These are phyloP conservation scores for Platanus orientalis DNA, from an alignment of 164 flowering plant genomes.

Conservation along the genomic window DNA sequence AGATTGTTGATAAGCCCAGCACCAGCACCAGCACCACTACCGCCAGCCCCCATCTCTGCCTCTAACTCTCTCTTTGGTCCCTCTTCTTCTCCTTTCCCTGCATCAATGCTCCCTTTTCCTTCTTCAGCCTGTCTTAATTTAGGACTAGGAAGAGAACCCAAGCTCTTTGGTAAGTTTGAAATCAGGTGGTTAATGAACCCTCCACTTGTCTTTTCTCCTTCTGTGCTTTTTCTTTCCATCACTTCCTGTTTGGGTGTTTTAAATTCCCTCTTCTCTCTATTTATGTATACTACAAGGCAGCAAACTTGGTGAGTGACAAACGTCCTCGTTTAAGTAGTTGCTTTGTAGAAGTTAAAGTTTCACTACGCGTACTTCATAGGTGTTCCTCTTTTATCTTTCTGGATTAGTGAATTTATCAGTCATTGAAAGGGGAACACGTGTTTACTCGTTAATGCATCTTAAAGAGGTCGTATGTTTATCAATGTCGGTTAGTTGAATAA, in stretches of 20 bases:
- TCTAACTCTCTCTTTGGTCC: background rate
- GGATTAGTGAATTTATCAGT: too few species aligned
- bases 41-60: background rate
- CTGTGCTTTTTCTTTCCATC: slow-evolving; percentile 18
- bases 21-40: too few species aligned
- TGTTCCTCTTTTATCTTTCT: too few species aligned
- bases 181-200: slow-evolving; percentile 27
- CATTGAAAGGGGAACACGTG: too few species aligned
- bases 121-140: slow-evolving; percentile 5
- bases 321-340: too few species aligned
- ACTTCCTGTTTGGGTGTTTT: slow-evolving; percentile 17
- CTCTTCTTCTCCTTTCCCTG: background rate
- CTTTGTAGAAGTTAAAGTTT: background rate
- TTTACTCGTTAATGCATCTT: too few species aligned
- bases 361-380: too few species aligned
- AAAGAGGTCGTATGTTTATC: too few species aligned
- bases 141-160: too few species aligned
- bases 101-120: slow-evolving; percentile 11
- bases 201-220: slow-evolving; percentile 23
- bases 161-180: slow-evolving; percentile 24
- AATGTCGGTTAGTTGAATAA: too few species aligned
- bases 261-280: background rate
- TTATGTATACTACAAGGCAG: too few species aligned
- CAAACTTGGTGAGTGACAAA: too few species aligned
- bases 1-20: slow-evolving; percentile 28